A percentile compares a stretch with the other conserved stretches of the same genome.
These are phyloP conservation scores for Sutorius australiensis DNA, from an alignment of 768 basidiomycete genomes.

Conservation along the genomic window DNA sequence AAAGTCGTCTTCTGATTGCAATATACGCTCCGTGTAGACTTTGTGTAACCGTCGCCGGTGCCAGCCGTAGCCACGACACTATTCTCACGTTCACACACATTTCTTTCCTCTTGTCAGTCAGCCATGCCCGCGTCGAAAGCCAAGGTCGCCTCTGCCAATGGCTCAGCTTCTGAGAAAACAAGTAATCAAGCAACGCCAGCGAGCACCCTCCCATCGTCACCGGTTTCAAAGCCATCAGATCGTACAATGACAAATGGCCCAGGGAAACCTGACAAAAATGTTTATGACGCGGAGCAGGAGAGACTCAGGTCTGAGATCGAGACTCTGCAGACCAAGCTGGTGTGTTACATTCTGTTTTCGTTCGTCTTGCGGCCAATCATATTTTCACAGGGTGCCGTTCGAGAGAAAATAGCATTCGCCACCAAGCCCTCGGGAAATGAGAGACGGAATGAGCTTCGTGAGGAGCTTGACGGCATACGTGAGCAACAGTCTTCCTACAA, in stretches of 20 bases:
- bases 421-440: slow-evolving; percentile 67
- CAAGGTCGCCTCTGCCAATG: slow-evolving; percentile 48
- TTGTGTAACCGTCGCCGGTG: background rate
- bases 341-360: slow-evolving; percentile 39
- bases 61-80: background rate
- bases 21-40: background rate
- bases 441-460: slow-evolving; percentile 62
- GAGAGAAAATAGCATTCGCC: slow-evolving; percentile 68
- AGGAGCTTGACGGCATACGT: slow-evolving; percentile 78
- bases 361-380: background rate
- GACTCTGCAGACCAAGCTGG: slow-evolving; percentile 71
- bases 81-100: slow-evolving; percentile 23
- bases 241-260: slow-evolving; percentile 25
- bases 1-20: slow-evolving; percentile 56
- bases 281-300: slow-evolving; percentile 84
- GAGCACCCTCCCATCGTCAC: slow-evolving; percentile 27
- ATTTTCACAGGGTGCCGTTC: slow-evolving; percentile 53
- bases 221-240: slow-evolving; percentile 20
- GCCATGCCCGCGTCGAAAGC: slow-evolving; percentile 46
- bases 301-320: slow-evolving; percentile 83
- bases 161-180: slow-evolving; percentile 36
- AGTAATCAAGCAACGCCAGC: slow-evolving; percentile 20
- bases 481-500: slow-evolving; percentile 78
- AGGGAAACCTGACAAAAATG: slow-evolving; percentile 79
- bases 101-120: slow-evolving; percentile 27